Evolutionary conservation across 352 stramenopile species (phyloP), one percentile per base, ranked within the genome.

Genomic region (Pythium oligandrum): DNA sequence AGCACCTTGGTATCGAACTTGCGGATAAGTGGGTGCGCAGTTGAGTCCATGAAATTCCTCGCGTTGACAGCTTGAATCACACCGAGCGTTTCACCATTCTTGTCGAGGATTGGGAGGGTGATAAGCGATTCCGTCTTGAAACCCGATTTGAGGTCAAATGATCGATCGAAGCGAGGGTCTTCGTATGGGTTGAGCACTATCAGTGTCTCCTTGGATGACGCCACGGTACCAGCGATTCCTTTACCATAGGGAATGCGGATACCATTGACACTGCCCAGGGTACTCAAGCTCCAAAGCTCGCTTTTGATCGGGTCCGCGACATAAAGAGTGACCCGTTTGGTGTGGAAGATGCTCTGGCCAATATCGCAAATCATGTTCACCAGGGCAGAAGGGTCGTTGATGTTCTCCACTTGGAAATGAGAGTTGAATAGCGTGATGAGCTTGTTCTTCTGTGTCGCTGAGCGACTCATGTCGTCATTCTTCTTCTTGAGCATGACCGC

Each of bases 41-140:
- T 53, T 1, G 70, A 53, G 35, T 76, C 62, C 35, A 83, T 61
- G 44, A 83, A 84, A 35, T 73, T 61, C 9, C 57, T 54, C 26
- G 79, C 75, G 52, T 91, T 89, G 12, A 88, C 64, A 0, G 76
- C 73, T 55, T 86, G 73, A 17, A 86, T 64, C 32, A 91, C 81
- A 26, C 76, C 81, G 4, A 91, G 58, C 2, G 75, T 86, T 62
- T 86, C 76, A 6, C 74, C 76, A 17, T 81, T 79, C 38, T 74
- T 78, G 43, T 88, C 68, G 10, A 87, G 51, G 8, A 96, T 72
- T 1, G 84, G 81, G 8, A 93, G 78, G 8, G 75, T 87, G 17
- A 94, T 57, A 10, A 91, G 54, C 34, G 73, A 88, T 40, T 90
- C 75, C 0, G 86, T 94, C 50, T 86, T 85, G 71, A 91, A 96